phyloP scores from a whole-genome alignment of 1,139 yeast genomes.

The Sugiyamaella sp. region DNA sequence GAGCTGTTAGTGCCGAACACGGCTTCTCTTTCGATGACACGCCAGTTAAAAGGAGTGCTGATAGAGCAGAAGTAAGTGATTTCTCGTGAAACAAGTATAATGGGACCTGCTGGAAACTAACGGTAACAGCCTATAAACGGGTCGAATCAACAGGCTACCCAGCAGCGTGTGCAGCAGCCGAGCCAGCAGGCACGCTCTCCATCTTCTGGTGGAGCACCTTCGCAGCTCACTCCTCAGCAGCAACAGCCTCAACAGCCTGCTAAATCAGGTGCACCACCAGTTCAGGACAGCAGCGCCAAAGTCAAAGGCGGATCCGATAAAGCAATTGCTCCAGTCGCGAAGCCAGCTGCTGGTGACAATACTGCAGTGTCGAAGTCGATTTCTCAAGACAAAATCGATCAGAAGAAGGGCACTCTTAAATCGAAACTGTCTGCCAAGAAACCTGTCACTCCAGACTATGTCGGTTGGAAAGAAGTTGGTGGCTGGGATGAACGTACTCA shows the following conservation, averaged over 20 bases:
- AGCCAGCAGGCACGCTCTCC: background rate
- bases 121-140: background rate
- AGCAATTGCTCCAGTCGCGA: background rate
- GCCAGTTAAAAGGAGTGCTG: conserved; percentile 1
- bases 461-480: conserved; percentile 95
- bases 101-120: too few relatives aligned
- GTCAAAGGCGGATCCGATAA: too few relatives aligned
- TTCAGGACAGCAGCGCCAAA: too few relatives aligned
- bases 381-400: conserved; percentile 19
- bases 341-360: background rate
- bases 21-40: conserved; percentile 15
- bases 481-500: conserved; percentile 75
- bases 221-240: too few relatives aligned
- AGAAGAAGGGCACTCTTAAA: conserved; percentile 18
- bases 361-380: conserved; percentile 14
- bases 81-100: too few relatives aligned
- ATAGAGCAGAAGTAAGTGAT: conserved; percentile 10
- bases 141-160: background rate
- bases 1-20: conserved; percentile 6
- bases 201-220: too few relatives aligned
- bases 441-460: conserved; percentile 31
- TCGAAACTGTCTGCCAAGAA: conserved; percentile 19
- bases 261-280: background rate
- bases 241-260: background rate
- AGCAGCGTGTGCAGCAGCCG: background rate